phyloP scores from a whole-genome alignment of 1,139 yeast species.

The Trichomonascaceae sp. region DNA sequence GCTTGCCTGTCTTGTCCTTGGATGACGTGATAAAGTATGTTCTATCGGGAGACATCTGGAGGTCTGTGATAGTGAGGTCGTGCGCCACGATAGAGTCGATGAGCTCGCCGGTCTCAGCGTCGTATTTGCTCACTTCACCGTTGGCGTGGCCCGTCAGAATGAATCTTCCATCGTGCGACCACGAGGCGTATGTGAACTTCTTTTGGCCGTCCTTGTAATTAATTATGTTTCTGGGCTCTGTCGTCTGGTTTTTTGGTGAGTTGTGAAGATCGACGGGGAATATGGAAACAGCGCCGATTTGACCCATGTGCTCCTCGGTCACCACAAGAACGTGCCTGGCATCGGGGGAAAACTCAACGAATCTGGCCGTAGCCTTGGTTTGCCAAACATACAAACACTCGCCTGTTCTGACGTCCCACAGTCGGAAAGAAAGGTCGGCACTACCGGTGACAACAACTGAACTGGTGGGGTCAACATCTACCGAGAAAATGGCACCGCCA shows the following conservation, averaged over 20 bases:
- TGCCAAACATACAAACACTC: slow-evolving; percentile 62
- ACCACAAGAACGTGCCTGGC: slow-evolving; percentile 59
- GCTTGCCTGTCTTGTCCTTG: slow-evolving; percentile 78
- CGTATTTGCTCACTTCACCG: slow-evolving; percentile 72
- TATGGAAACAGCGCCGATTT: slow-evolving; percentile 62
- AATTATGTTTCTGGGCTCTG: slow-evolving; percentile 49
- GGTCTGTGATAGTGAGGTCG: slow-evolving; percentile 65
- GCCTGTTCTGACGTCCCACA: slow-evolving; percentile 80
- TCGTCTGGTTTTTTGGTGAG: slow-evolving; percentile 22
- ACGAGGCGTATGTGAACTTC: slow-evolving; percentile 76
- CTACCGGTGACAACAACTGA: slow-evolving; percentile 74
- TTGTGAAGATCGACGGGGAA: slow-evolving; percentile 44
- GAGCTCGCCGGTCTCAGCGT: slow-evolving; percentile 61
- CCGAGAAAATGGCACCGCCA: slow-evolving; percentile 90
- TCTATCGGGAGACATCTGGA: slow-evolving; percentile 78
- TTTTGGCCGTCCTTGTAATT: slow-evolving; percentile 38
- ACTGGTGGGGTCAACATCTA: slow-evolving; percentile 65
- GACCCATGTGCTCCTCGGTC: slow-evolving; percentile 90
- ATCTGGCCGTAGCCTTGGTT: slow-evolving; percentile 74
- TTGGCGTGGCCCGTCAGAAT: slow-evolving; percentile 83
- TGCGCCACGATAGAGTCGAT: slow-evolving; percentile 51
- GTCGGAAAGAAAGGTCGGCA: slow-evolving; percentile 74
- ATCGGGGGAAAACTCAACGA: slow-evolving; percentile 77
- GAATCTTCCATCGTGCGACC: slow-evolving; percentile 65
- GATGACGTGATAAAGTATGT: slow-evolving; percentile 88